phyloP scores from a whole-genome alignment of 768 basidiomycete species.

The Pleurotus djamor region DNA sequence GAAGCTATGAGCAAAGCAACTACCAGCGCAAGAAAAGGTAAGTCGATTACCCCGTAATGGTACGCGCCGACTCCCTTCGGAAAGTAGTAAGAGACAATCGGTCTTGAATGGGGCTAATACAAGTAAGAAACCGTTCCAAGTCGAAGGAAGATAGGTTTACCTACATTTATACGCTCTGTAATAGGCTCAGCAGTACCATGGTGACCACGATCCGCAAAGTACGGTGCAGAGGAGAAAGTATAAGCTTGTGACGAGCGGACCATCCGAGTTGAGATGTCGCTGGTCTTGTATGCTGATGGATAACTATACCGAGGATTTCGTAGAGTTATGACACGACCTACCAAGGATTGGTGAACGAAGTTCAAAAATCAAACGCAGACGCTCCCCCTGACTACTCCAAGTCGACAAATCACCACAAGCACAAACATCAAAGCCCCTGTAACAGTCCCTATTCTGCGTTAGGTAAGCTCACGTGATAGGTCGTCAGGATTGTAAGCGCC shows the following conservation, averaged over 20 bases:
- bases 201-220: slow-evolving; percentile 73
- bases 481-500: neutral
- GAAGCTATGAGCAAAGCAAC: neutral
- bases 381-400: neutral
- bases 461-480: too few species aligned
- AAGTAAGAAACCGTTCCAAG: neutral
- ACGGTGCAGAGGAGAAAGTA: slow-evolving; percentile 72
- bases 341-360: neutral
- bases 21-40: neutral
- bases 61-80: slow-evolving; percentile 92
- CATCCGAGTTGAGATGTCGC: slow-evolving; percentile 21
- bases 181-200: slow-evolving; percentile 77
- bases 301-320: neutral
- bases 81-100: slow-evolving; percentile 95
- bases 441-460: too few species aligned
- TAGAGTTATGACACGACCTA: too few species aligned
- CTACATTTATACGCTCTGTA: slow-evolving; percentile 74
- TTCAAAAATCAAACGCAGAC: neutral
- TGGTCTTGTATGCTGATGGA: neutral
- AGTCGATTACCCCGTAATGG: slow-evolving; percentile 84
- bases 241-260: slow-evolving; percentile 44
- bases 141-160: slow-evolving; percentile 16
- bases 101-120: slow-evolving; percentile 71
- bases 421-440: too few species aligned
- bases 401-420: neutral